Base-by-base conservation (phyloP, 192 early-diverging fungal species). In the Coemansia sp. region DNA sequence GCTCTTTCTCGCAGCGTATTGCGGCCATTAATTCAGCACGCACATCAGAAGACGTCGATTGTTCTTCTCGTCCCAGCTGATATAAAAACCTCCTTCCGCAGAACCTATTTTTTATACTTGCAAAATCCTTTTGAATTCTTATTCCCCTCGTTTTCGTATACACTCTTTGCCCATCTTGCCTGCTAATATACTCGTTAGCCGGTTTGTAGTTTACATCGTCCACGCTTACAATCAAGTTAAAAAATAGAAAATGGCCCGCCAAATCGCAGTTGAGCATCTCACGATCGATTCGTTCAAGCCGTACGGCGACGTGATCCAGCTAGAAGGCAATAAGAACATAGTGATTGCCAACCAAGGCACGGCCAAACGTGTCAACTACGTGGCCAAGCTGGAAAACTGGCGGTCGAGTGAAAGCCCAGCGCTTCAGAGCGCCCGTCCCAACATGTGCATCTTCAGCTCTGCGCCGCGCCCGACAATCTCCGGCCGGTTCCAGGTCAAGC, bases 301-400 rank as follows among this genome's bases (percentile, higher is more conserved):
- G 16, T 94, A 87, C 74, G 93, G 93, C 49, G 83, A 93, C 52
- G 86, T 94, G 23, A 88, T 94, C 45, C 84, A 90, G 64, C 76
- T 83, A 20, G 73, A 75, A 49, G 76, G 76, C 63, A 75, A 84
- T 60, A 72, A 71, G 61, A 73, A 76, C 68, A 62, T 76, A 14
- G 67, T 84, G 24, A 68, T 71, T 16, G 89, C 89, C 51, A 94
- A 94, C 78, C 90, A 92, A 69, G 88, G 88, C 48, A 91, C 90
- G 3, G 93, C 92, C 15, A 73, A 87, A 74, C 91, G 92, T 46
- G 88, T 85, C 67, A 88, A 90, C 65, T 73, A 89, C 20, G 75
- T 92, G 20, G 90, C 88, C 36, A 71, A 81, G 44, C 81, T 92
- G 23, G 78, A 82, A 57, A 90, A 90, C 75, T 64, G 64, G 55